A percentile compares a stretch with the other conserved stretches of the same genome.
These are phyloP conservation scores for Lasiodiplodia sp. DNA, from an alignment of 2,329 filamentous ascomycete genomes.

Conservation along the genomic window DNA sequence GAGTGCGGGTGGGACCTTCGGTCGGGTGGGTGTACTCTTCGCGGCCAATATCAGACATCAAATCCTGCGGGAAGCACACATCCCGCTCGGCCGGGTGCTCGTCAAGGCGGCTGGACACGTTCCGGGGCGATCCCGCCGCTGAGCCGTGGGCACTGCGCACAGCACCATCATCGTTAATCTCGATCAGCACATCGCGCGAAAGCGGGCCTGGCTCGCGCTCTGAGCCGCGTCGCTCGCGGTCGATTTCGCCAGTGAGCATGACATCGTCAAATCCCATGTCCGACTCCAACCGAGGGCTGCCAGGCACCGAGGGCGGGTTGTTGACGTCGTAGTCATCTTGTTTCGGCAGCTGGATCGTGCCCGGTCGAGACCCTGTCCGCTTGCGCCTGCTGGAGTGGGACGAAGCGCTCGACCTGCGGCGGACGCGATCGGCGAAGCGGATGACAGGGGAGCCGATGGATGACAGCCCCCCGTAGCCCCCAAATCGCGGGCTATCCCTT, in stretches of 20 bases:
- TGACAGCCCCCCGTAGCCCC: constrained; percentile 42
- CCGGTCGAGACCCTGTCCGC: constrained; percentile 33
- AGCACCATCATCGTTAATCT: constrained; percentile 59
- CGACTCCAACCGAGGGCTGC: constrained; percentile 62
- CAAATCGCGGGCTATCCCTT: constrained; percentile 43
- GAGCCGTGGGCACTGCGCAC: constrained; percentile 53
- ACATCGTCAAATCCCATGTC: constrained; percentile 65
- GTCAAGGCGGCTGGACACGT: not conserved
- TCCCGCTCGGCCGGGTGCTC: constrained; percentile 75
- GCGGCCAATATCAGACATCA: constrained; percentile 79
- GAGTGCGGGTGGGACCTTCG: constrained; percentile 50
- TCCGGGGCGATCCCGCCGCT: constrained; percentile 37
- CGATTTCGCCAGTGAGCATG: constrained; percentile 73
- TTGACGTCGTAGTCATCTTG: constrained; percentile 66
- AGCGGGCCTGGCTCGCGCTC: constrained; percentile 33
- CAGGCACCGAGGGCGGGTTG: constrained; percentile 69
- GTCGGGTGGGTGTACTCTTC: constrained; percentile 69
- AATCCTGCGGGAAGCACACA: constrained; percentile 87
- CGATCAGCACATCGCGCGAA: constrained; percentile 56
- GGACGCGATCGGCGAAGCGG: constrained; percentile 39
- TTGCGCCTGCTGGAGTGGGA: constrained; percentile 43
- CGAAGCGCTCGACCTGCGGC: constrained; percentile 42
- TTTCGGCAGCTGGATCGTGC: constrained; percentile 40
- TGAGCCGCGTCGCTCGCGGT: constrained; percentile 36
- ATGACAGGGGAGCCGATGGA: constrained; percentile 38